Percentiles rank a stretch among this genome's conserved stretches.
phyloP scores from a whole-genome alignment of 2,329 filamentous ascomycete species.

The Pezicula carpinea region DNA sequence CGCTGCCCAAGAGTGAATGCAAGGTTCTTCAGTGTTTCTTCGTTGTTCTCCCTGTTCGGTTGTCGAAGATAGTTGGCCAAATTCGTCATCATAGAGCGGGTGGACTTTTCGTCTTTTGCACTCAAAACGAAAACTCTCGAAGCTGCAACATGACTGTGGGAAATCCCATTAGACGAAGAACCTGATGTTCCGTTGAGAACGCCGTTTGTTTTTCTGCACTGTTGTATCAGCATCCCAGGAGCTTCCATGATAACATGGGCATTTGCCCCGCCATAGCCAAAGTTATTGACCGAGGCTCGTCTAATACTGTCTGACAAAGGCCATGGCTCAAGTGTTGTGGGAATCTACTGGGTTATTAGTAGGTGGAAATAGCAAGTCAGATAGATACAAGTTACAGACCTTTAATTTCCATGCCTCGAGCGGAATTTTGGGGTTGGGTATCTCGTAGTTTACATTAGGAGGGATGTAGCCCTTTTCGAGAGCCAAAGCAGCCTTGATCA shows the following conservation, averaged over 20 bases:
- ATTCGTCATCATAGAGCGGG: neutral
- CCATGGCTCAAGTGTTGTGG: neutral
- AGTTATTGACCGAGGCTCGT: slow-evolving; percentile 13
- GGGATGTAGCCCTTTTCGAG: slow-evolving; percentile 35
- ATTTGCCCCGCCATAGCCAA: slow-evolving; percentile 18
- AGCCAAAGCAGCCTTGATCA: slow-evolving; percentile 34
- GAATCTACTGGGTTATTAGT: slow-evolving; percentile 17
- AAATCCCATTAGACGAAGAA: neutral
- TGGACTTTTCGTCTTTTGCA: neutral
- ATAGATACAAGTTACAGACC: slow-evolving; percentile 8
- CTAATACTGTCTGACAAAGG: slow-evolving; percentile 6
- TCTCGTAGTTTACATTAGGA: slow-evolving; percentile 34
- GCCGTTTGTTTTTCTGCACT: too few relatives aligned
- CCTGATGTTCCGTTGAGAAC: neutral
- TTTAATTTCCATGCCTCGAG: slow-evolving; percentile 28
- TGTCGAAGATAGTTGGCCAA: neutral
- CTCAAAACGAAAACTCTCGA: neutral
- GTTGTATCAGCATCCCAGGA: neutral
- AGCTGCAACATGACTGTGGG: neutral
- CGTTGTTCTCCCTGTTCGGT: neutral
- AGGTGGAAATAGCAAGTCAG: neutral
- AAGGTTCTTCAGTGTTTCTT: neutral
- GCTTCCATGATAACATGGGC: slow-evolving; percentile 31
- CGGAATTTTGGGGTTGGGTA: slow-evolving; percentile 29
- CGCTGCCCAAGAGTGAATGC: slow-evolving; percentile 5